phyloP scores from a whole-genome alignment of 805 yeast genomes.

The Schizosaccharomyces japonicus region DNA sequence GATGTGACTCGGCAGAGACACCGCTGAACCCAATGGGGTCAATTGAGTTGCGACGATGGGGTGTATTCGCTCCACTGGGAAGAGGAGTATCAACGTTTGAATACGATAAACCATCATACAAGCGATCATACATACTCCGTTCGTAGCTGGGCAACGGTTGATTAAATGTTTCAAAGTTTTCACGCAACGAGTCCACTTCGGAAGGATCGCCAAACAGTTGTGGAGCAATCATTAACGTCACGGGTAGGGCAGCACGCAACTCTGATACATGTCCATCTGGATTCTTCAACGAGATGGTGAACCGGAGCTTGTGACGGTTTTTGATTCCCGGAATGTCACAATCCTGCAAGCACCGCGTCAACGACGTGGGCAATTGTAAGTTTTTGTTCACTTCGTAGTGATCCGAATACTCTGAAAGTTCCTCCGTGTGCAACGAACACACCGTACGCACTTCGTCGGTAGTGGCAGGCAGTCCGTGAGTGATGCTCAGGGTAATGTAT shows the following conservation, averaged over 20 bases:
- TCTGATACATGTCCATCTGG: slow-evolving; percentile 88
- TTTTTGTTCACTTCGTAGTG: slow-evolving; percentile 50
- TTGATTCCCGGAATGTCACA: slow-evolving; percentile 51
- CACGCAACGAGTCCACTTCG: slow-evolving; percentile 14
- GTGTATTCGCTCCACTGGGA: slow-evolving; percentile 19
- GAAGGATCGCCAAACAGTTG: slow-evolving; percentile 45
- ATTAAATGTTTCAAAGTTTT: slow-evolving; percentile 42
- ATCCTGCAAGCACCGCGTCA: slow-evolving; percentile 67
- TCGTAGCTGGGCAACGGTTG: slow-evolving; percentile 70
- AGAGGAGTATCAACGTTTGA: slow-evolving; percentile 19
- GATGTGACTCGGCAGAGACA: slow-evolving; percentile 13
- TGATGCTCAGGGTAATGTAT: slow-evolving; percentile 23
- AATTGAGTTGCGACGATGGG: slow-evolving; percentile 18
- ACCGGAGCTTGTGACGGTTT: slow-evolving; percentile 71
- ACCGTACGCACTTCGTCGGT: slow-evolving; percentile 34
- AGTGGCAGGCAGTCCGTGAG: slow-evolving; percentile 22
- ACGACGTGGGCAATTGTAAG: slow-evolving; percentile 44
- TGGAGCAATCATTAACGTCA: slow-evolving; percentile 55
- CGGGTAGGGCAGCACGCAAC: slow-evolving; percentile 70
- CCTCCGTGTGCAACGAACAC: slow-evolving; percentile 22
- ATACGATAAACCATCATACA: slow-evolving; percentile 39
- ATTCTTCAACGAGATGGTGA: slow-evolving; percentile 52
- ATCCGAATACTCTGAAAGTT: slow-evolving; percentile 18
- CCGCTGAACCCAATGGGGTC: slow-evolving; percentile 13
- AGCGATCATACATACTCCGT: slow-evolving; percentile 53